phyloP scores from a whole-genome alignment of 2,329 filamentous ascomycete species.

The Fusarium buxicola region DNA sequence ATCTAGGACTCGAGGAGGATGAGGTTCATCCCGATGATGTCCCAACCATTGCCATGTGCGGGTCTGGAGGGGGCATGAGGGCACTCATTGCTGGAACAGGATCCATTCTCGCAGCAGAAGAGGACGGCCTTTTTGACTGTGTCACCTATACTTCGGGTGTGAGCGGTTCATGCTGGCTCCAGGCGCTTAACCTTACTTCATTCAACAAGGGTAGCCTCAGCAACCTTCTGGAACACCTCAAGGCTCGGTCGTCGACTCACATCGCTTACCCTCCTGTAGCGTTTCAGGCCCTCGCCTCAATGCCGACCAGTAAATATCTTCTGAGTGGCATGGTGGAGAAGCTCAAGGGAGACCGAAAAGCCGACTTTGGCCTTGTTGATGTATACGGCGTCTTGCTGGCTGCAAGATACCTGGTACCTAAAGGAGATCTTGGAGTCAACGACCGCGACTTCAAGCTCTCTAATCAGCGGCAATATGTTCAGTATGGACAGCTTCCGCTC shows the following conservation, averaged over 20 bases:
- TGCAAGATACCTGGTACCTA: slow-evolving; percentile 83
- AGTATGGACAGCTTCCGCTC: slow-evolving; percentile 83
- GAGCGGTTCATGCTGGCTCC: slow-evolving; percentile 96
- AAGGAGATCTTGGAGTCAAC: slow-evolving; percentile 79
- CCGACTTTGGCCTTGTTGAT: slow-evolving; percentile 91
- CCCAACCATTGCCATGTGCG: slow-evolving; percentile 92
- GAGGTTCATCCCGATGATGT: slow-evolving; percentile 95
- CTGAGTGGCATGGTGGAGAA: slow-evolving; percentile 92
- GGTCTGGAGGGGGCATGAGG: slow-evolving; percentile 89
- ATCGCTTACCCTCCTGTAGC: slow-evolving; percentile 93
- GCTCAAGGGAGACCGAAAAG: slow-evolving; percentile 75
- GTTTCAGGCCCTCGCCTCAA: slow-evolving; percentile 81
- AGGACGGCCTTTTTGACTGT: slow-evolving; percentile 93
- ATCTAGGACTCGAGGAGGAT: slow-evolving; percentile 80
- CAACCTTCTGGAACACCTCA: slow-evolving; percentile 84
- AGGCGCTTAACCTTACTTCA: slow-evolving; percentile 82
- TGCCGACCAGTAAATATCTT: slow-evolving; percentile 93
- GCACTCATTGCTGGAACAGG: slow-evolving; percentile 92
- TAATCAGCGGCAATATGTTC: slow-evolving; percentile 81
- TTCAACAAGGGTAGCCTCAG: slow-evolving; percentile 76
- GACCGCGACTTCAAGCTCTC: slow-evolving; percentile 90
- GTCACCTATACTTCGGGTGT: slow-evolving; percentile 95
- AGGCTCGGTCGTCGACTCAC: slow-evolving; percentile 84
- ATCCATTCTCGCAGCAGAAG: slow-evolving; percentile 84
- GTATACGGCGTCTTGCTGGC: slow-evolving; percentile 90